phyloP scores from a whole-genome alignment of 495 filamentous ascomycete species.

The Tetracladium setigerum region DNA sequence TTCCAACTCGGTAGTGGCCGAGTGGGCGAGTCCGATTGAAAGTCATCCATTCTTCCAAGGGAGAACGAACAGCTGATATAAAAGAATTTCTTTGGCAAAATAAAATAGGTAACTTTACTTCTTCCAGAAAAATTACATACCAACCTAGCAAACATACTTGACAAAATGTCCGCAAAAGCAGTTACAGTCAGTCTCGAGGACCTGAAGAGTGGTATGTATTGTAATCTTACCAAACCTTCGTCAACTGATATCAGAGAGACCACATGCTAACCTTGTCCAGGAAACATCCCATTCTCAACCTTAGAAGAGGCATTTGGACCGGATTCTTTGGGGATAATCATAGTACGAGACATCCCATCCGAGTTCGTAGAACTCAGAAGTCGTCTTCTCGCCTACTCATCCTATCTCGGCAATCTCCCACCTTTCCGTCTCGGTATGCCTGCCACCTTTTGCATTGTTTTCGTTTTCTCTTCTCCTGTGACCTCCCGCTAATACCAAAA shows the following conservation, averaged over 20 bases:
- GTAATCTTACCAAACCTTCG: background rate
- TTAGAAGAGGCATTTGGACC: constrained; percentile 88
- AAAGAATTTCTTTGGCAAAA: too few relatives aligned
- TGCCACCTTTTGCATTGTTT: background rate
- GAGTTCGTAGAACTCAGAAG: constrained; percentile 62
- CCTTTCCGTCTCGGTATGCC: constrained; percentile 59
- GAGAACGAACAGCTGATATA: too few relatives aligned
- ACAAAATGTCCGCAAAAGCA: constrained; percentile 37
- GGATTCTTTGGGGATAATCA: constrained; percentile 81
- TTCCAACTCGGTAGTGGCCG: too few relatives aligned
- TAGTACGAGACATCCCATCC: constrained; percentile 75
- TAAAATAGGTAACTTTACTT: too few relatives aligned
- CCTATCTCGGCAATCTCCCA: constrained; percentile 80
- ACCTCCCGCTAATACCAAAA: background rate
- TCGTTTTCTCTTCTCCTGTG: background rate
- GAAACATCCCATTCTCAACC: constrained; percentile 61
- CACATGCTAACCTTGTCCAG: constrained; percentile 30
- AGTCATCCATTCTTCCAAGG: too few relatives aligned
- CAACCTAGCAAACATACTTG: too few relatives aligned
- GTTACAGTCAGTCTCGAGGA: constrained; percentile 45
- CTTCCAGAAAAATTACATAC: too few relatives aligned
- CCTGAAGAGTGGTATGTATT: constrained; percentile 37
- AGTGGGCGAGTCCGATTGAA: too few relatives aligned
- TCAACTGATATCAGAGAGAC: background rate
- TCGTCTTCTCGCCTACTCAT: constrained; percentile 75